Evolutionary conservation across 2,329 filamentous ascomycete genomes (phyloP).

Genomic region (Aspergillus alliaceus): DNA sequence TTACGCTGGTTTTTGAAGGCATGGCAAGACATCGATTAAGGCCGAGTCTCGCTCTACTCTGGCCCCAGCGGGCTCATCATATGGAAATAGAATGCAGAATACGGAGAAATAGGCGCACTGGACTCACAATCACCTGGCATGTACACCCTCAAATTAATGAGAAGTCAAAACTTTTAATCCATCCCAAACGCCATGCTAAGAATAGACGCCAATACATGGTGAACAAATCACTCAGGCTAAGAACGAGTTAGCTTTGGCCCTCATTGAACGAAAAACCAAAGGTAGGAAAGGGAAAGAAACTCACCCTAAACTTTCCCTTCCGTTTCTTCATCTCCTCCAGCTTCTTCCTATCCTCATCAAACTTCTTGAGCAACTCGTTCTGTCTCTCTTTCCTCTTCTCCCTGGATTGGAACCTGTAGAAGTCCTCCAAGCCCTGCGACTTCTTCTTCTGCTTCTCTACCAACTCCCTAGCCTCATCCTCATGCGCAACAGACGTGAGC

Average conservation of each 20-base stretch:
- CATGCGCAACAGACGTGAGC: constrained; percentile 69
- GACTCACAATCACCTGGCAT: constrained; percentile 23
- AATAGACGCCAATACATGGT: constrained; percentile 14
- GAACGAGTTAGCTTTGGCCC: constrained; percentile 6
- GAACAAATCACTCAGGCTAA: constrained; percentile 35
- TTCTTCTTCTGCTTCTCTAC: constrained; percentile 63
- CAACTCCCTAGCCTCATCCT: constrained; percentile 66
- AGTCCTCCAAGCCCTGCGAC: constrained; percentile 65
- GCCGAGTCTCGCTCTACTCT: constrained; percentile 45
- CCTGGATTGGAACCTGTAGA: constrained; percentile 81
- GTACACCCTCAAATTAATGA: constrained; percentile 14
- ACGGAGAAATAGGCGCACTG: background rate
- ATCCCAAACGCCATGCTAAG: constrained; percentile 34
- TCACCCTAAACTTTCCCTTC: constrained; percentile 60
- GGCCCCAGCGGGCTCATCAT: constrained; percentile 57
- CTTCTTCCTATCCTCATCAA: constrained; percentile 74
- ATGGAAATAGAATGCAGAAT: background rate
- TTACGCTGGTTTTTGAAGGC: constrained; percentile 64
- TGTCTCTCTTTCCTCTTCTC: constrained; percentile 78
- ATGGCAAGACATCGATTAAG: constrained; percentile 40
- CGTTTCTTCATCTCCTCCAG: constrained; percentile 69
- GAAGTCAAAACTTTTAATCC: constrained; percentile 11
- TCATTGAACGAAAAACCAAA: background rate
- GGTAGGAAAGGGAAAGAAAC: constrained; percentile 11
- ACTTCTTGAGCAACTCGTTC: constrained; percentile 66